These are phyloP conservation scores for Fusarium sp. DNA, from an alignment of 2,329 filamentous ascomycete species.

Conservation along the genomic window DNA sequence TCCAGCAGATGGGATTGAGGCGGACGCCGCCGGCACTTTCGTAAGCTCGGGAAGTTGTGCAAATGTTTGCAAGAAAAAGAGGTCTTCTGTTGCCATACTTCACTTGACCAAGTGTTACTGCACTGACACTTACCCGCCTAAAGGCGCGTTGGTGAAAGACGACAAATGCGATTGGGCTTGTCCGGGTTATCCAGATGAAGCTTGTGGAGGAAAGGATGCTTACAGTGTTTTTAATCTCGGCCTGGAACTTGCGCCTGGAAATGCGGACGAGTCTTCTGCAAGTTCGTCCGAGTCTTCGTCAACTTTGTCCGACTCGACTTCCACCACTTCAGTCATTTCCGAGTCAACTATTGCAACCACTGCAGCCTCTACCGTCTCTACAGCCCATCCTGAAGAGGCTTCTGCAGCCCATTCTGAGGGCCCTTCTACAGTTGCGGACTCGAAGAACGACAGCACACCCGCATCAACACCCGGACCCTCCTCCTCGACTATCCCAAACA, in stretches of 20 bases:
- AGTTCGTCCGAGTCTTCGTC: not conserved
- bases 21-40: not conserved
- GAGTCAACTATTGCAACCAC: not conserved
- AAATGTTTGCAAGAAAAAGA: not conserved
- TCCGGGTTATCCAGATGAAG: slow-evolving; percentile 16
- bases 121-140: slow-evolving; percentile 30
- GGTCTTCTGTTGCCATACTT: slow-evolving; percentile 10
- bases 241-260: not conserved
- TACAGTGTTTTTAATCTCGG: slow-evolving; percentile 38
- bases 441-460: not conserved
- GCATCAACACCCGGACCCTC: slow-evolving; percentile 18
- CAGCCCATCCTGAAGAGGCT: not conserved
- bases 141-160: slow-evolving; percentile 18
- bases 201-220: slow-evolving; percentile 29
- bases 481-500: slow-evolving; percentile 6
- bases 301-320: not conserved
- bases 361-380: not conserved
- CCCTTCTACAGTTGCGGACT: not conserved
- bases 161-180: slow-evolving; percentile 33
- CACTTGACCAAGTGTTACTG: slow-evolving; percentile 27
- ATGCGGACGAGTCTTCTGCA: slow-evolving; percentile 5
- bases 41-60: slow-evolving; percentile 14
- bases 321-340: not conserved
- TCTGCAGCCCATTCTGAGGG: not conserved
- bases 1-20: not conserved